Conservation (phyloP, 495 filamentous ascomycete species). For the Xylaria sp. region DNA sequence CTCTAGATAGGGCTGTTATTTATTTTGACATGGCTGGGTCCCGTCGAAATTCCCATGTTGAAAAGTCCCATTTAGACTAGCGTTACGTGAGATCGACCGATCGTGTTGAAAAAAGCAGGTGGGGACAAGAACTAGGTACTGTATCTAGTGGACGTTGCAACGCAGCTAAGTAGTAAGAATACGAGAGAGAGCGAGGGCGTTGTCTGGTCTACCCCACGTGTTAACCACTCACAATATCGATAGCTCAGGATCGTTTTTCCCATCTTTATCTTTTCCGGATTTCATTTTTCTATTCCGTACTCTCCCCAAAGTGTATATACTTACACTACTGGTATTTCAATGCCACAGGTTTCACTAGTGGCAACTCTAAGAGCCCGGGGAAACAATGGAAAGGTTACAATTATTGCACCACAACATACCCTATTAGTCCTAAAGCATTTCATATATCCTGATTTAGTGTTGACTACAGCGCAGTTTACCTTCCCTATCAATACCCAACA, state of each 20-base stretch:
- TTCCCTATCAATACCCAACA: not conserved
- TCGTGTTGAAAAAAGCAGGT: constrained; percentile 17
- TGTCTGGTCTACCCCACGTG: constrained; percentile 12
- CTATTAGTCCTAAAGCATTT: not conserved
- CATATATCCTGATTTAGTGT: not conserved
- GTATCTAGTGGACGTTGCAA: not conserved
- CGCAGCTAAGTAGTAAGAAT: constrained; percentile 10
- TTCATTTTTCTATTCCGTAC: too few relatives aligned
- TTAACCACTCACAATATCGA: not conserved
- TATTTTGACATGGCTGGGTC: not conserved
- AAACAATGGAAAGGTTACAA: not conserved
- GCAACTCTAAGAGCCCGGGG: not conserved
- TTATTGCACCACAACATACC: not conserved
- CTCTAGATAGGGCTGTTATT: not conserved
- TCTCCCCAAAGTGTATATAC: not conserved
- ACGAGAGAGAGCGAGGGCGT: constrained; percentile 23
- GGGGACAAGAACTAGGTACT: not conserved
- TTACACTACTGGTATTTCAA: not conserved
- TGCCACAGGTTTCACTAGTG: not conserved
- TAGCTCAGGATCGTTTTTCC: not conserved
- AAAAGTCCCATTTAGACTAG: not conserved
- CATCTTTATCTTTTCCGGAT: not conserved
- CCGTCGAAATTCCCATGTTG: constrained; percentile 3
- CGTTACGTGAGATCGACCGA: constrained; percentile 14
- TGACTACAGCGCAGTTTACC: not conserved